These are phyloP conservation scores for Acephala macrosclerotiorum DNA, from an alignment of 2,329 filamentous ascomycete genomes.

Conservation along the genomic window DNA sequence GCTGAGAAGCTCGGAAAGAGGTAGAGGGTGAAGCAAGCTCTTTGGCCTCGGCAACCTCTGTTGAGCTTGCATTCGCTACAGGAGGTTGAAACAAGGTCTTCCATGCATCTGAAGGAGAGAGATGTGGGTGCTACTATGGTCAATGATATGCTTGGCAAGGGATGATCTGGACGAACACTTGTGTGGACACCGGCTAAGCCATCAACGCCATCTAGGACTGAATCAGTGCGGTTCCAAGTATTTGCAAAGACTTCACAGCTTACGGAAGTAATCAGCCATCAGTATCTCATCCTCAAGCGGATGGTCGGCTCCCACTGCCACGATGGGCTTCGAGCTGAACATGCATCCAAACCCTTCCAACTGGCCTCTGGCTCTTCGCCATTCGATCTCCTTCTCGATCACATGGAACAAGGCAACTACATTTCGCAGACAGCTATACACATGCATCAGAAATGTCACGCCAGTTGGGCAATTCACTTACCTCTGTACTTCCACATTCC, in stretches of 20 bases:
- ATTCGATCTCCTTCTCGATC: conserved; percentile 86
- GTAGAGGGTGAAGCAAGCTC: conserved; percentile 45
- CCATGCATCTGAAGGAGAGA: conserved; percentile 79
- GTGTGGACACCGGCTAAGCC: conserved; percentile 80
- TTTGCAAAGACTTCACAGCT: conserved; percentile 45
- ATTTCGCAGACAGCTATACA: conserved; percentile 80
- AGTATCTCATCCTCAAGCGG: conserved; percentile 85
- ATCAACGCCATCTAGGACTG: conserved; percentile 70
- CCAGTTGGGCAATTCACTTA: conserved; percentile 43
- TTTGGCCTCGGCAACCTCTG: conserved; percentile 44
- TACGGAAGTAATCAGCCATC: conserved; percentile 88
- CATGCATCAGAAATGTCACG: background rate
- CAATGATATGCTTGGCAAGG: conserved; percentile 20
- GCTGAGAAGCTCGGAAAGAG: conserved; percentile 79
- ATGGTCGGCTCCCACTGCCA: conserved; percentile 87
- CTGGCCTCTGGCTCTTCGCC: conserved; percentile 75
- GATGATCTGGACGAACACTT: conserved; percentile 47
- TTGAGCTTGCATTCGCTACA: conserved; percentile 55
- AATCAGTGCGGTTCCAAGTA: conserved; percentile 4
- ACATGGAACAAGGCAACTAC: conserved; percentile 90
- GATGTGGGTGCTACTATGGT: conserved; percentile 68
- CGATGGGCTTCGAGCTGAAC: conserved; percentile 76
- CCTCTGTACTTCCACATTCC: conserved; percentile 89
- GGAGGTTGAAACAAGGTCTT: conserved; percentile 67
- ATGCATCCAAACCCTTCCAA: conserved; percentile 77